phyloP scores from a whole-genome alignment of 257 asterid species.

The Penstemon barbatus region DNA sequence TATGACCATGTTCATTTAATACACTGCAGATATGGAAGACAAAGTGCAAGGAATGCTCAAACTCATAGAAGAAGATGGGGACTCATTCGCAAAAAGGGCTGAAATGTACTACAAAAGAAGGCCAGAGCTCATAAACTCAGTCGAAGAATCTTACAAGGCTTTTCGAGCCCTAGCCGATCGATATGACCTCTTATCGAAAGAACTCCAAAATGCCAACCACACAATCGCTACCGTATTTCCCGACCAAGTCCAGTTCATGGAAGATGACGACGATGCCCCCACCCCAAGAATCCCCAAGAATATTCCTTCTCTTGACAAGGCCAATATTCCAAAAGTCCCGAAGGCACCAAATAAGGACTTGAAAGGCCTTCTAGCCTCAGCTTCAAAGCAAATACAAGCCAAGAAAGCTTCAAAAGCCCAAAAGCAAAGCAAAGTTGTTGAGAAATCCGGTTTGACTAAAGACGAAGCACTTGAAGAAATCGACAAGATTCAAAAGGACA shows the following conservation, averaged over 20 bases:
- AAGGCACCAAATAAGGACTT: constrained; percentile 44
- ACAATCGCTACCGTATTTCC: constrained; percentile 59
- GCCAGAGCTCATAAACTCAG: constrained; percentile 72
- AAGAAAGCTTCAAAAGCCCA: constrained; percentile 32
- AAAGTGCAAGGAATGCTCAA: constrained; percentile 70
- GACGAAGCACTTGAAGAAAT: constrained; percentile 70
- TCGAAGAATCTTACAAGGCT: constrained; percentile 72
- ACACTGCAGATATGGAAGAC: constrained; percentile 76
- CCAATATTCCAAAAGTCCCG: constrained; percentile 44
- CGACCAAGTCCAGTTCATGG: constrained; percentile 52
- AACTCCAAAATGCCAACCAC: constrained; percentile 66
- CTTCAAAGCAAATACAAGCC: constrained; percentile 37
- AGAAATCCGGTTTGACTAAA: constrained; percentile 51
- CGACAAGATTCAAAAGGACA: constrained; percentile 76
- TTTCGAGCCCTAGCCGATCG: constrained; percentile 86
- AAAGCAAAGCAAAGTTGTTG: constrained; percentile 26
- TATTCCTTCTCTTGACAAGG: background rate
- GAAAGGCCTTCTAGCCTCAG: constrained; percentile 37
- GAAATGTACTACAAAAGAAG: constrained; percentile 88
- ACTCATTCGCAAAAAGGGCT: constrained; percentile 85
- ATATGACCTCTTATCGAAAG: constrained; percentile 74
- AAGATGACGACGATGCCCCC: constrained; percentile 37
- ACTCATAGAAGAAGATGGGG: constrained; percentile 84
- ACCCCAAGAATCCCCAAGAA: constrained; percentile 22
- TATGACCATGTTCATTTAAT: background rate